Conservation (phyloP, 139 green algal genomes). For the Nannochloris sp. region DNA sequence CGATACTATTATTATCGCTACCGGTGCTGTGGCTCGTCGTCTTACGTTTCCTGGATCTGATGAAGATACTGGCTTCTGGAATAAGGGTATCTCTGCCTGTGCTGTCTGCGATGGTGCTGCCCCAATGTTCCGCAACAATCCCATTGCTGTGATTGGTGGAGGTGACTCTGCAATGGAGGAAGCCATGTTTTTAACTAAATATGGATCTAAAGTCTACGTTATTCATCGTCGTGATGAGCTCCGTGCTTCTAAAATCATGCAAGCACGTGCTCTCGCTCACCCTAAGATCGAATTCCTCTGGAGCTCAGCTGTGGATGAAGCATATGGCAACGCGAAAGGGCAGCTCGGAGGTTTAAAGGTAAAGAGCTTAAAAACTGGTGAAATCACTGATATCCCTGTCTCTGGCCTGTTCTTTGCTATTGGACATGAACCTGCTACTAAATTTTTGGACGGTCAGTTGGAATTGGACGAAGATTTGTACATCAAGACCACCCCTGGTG, state of each 20-base stretch:
- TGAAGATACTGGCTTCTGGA: slow-evolving; percentile 85
- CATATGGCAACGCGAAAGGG: slow-evolving; percentile 56
- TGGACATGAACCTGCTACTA: slow-evolving; percentile 76
- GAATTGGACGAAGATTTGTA: slow-evolving; percentile 88
- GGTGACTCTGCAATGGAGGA: slow-evolving; percentile 80
- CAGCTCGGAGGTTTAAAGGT: slow-evolving; percentile 54
- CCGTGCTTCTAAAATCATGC: slow-evolving; percentile 71
- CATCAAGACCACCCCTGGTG: slow-evolving; percentile 41
- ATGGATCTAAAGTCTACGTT: slow-evolving; percentile 75
- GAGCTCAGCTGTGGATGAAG: slow-evolving; percentile 57
- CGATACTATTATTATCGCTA: slow-evolving; percentile 90
- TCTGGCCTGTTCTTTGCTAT: slow-evolving; percentile 88
- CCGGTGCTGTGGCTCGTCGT: slow-evolving; percentile 80
- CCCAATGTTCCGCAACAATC: slow-evolving; percentile 81
- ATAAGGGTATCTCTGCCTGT: slow-evolving; percentile 90
- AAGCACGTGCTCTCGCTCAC: slow-evolving; percentile 55
- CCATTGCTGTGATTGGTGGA: slow-evolving; percentile 72
- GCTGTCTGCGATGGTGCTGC: slow-evolving; percentile 95
- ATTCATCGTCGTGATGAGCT: slow-evolving; percentile 78
- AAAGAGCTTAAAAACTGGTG: slow-evolving; percentile 48
- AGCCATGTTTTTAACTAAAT: slow-evolving; percentile 68
- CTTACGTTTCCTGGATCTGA: slow-evolving; percentile 70
- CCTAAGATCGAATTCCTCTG: slow-evolving; percentile 77
- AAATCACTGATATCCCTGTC: slow-evolving; percentile 26
- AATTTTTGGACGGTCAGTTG: slow-evolving; percentile 63